Percentiles rank a stretch among this genome's conserved stretches.
Conservation (phyloP, 225 moss, liverwort and hornwort genomes). For the Lunularia cruciata region DNA sequence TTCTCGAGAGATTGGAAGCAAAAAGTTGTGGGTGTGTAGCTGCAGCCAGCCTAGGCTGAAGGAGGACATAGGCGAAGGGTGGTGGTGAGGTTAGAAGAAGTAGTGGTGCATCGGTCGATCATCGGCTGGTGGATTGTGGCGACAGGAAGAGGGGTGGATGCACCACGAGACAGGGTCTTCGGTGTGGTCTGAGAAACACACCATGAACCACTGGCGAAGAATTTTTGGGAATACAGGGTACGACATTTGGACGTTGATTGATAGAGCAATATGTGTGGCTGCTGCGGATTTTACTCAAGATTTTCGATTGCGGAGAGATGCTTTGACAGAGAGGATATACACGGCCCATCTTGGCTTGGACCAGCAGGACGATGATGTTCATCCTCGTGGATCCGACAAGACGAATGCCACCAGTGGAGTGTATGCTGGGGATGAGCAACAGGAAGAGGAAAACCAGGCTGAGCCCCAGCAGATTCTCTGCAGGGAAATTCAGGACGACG, state of each 20-base stretch:
- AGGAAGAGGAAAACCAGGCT: constrained; percentile 38
- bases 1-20: no score
- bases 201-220: constrained; percentile 37
- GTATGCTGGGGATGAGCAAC: constrained; percentile 45
- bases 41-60: constrained; percentile 3
- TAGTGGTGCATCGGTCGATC: not conserved
- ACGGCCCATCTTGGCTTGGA: constrained; percentile 45
- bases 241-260: constrained; percentile 50
- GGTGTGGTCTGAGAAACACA: constrained; percentile 1
- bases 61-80: not conserved
- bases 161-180: not conserved
- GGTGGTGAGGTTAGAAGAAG: not conserved
- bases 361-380: constrained; percentile 20
- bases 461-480: constrained; percentile 14
- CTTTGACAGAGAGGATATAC: constrained; percentile 71
- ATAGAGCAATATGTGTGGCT: constrained; percentile 62
- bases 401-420: constrained; percentile 44
- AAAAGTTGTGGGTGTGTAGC: not conserved
- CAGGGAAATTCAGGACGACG: constrained; percentile 14
- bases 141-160: no score
- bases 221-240: constrained; percentile 13
- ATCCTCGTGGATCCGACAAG: constrained; percentile 24
- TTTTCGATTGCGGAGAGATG: constrained; percentile 69
- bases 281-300: constrained; percentile 66
- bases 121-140: not conserved